Base-by-base conservation (phyloP, 768 basidiomycete species). In the Podaxis sp. region DNA sequence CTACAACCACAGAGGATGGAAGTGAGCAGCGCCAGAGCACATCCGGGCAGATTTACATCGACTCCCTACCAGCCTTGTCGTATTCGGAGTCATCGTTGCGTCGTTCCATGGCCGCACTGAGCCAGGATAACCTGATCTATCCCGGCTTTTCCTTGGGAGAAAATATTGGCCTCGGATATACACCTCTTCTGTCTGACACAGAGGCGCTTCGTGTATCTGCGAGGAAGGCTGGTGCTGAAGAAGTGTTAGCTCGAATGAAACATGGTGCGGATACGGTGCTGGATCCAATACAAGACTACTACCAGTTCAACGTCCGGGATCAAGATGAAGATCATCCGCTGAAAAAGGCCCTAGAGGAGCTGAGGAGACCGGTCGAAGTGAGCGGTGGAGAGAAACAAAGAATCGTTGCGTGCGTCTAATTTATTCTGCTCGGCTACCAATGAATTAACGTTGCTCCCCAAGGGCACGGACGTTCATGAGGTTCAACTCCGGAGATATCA, bases 341-440 rank as follows among this genome's bases (percentile, higher is more conserved):
- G 4, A 63, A 64, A 36, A 59, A 66, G 41, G 70, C 70, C 53
- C 60, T 74, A 57, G 65, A 72, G 26, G 64, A 68, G 44, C 26
- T 74, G 22, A 50, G 56, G 30, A 73, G 75, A 67, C 56, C 69
- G 58, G 67, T 75, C 60, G 63, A 73, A 62, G 64, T 81, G 49
- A 75, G 79, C 55, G 80, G 75, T 20, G 83, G 82, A 2, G 83
- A 85, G 67, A 77, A 69, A 50, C 85, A 85, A 68, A 75, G 81
- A 1, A 64, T 85, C 8, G 74, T 80, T 6, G 82, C 80, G 84
- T 84, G 66, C 57, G 82, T 77, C 0, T 17, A 65, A 15, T 24
- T 26, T 17, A 40, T 54, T 65, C 33, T 4, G 12, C 49, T 17
- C 41, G 58, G 48, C 30, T 53, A 7, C 15, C 57, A 48, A 58